A percentile compares a stretch with the other conserved stretches of the same genome.
These are phyloP conservation scores for Schizophyllum amplum DNA, from an alignment of 1,284 basidiomycete species.

Conservation along the genomic window DNA sequence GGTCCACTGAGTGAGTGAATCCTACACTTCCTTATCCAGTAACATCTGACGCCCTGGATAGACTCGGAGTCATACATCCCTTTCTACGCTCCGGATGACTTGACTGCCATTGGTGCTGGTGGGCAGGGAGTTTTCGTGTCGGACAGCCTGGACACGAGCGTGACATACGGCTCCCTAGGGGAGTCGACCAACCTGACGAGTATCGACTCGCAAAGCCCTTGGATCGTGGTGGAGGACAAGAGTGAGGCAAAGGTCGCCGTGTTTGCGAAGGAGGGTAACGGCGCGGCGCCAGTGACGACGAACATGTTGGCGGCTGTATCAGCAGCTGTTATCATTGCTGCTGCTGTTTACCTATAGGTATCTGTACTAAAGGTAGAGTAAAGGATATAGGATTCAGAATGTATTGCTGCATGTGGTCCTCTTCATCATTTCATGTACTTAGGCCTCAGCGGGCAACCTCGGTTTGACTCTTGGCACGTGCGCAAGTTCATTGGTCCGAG, in stretches of 20 bases:
- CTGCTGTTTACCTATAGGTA: no score
- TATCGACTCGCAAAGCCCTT: conserved; percentile 14
- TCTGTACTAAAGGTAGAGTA: neutral
- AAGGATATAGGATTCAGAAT: neutral
- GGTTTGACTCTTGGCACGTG: no score
- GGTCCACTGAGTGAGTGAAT: conserved; percentile 17
- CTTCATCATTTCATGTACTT: no score
- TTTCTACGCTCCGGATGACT: conserved; percentile 27
- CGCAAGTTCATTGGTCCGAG: no score
- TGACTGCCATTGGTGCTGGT: conserved; percentile 25
- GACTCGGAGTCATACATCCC: conserved; percentile 24
- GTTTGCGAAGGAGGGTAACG: no score
- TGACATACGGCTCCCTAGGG: conserved; percentile 22
- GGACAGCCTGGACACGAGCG: conserved; percentile 20
- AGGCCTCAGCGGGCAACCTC: no score
- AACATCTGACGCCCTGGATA: neutral
- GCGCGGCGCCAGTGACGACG: no score
- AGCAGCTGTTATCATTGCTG: no score
- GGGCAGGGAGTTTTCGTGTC: conserved; percentile 26
- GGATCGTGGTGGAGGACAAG: no score
- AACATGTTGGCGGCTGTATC: no score
- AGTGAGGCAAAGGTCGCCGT: no score
- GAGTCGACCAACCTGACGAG: conserved; percentile 29
- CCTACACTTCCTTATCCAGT: neutral
- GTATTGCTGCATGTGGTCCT: neutral